Base-by-base conservation (phyloP, 2,329 filamentous ascomycete species). In the Xylariaceae sp. region DNA sequence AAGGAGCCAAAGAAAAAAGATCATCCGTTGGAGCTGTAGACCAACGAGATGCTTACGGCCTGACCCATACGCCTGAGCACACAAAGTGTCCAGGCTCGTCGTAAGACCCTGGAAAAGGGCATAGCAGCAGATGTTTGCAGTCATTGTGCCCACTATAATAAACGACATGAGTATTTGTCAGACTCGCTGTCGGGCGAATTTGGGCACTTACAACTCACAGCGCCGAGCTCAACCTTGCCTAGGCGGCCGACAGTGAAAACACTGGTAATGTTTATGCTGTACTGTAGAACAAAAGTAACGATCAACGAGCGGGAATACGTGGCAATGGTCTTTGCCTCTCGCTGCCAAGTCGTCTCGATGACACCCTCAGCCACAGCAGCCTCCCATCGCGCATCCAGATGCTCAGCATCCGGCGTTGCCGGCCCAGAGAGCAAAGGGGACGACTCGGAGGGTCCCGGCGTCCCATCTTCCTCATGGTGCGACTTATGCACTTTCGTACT, bases 41-140 rank as follows among this genome's bases (percentile, higher is more conserved):
- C 88, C 92, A 47, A 97, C 92, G 5, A 97, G 79, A 55, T 91
- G 86, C 62, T 86, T 94, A 63, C 86, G 86, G 0, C 92, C 92
- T 1, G 88, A 94, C 2, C 93, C 92, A 62, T 94, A 97, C 1
- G 93, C 92, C 66, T 97, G 92, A 0, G 92, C 82, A 64, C 92
- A 96, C 2, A 97, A 80, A 0, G 92, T 97, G 67, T 97, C 92
- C 29, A 97, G 74, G 53, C 85, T 88, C 4, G 92, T 97, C 1
- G 90, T 85, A 12, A 97, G 75, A n/a, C 90, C 86, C 61, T 90
- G 86, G 61, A 88, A 86, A 14, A 88, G 81, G 0, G 85, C 85
- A 58, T 86, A 84, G 47, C 85, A 88, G 12, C 80, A 86, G 55
- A 93, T 91, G 53, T 82, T 88, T 22, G 84, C 84, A 2, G 85